Conservation (phyloP, 1,139 yeast species). For the Maudiozyma humilis region DNA sequence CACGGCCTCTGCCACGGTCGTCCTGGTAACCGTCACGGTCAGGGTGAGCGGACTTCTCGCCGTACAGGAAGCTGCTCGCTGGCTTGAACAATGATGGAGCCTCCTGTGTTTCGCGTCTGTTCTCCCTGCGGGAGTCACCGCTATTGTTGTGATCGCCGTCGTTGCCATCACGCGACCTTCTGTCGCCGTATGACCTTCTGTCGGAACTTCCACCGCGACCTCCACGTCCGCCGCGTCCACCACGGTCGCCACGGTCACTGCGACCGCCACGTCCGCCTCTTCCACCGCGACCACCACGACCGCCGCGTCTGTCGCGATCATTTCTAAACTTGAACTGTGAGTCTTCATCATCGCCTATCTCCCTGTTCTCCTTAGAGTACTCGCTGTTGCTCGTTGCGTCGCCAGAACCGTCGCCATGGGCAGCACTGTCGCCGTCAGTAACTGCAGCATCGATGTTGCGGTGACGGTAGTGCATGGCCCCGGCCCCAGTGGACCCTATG, state of each 20-base stretch:
- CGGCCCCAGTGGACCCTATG: too few species aligned
- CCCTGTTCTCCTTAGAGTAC: too few species aligned
- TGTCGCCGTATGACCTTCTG: not conserved
- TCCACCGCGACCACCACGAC: not conserved
- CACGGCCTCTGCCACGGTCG: conserved; percentile 12
- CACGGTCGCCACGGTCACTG: conserved; percentile 12
- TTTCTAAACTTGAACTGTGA: conserved; percentile 14
- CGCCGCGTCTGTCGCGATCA: conserved; percentile 9
- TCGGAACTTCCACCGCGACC: not conserved
- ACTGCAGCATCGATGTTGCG: conserved; percentile 4
- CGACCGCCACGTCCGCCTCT: conserved; percentile 7
- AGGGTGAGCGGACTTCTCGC: conserved; percentile 1
- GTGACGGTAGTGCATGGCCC: not conserved
- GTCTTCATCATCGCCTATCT: not conserved
- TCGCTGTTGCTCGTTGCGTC: too few species aligned
- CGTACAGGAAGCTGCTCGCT: conserved; percentile 25
- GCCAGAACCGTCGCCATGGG: not conserved
- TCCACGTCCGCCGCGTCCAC: conserved; percentile 8
- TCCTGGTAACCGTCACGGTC: conserved; percentile 2
- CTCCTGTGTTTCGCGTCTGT: conserved; percentile 3
- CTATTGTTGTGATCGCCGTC: not conserved
- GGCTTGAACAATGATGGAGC: conserved; percentile 23
- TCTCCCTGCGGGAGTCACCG: conserved; percentile 2
- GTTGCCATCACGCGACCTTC: conserved; percentile 2
- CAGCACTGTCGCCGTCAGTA: not conserved